These are phyloP conservation scores for Populus nigra DNA, from an alignment of 345 rosid species.

Conservation along the genomic window DNA sequence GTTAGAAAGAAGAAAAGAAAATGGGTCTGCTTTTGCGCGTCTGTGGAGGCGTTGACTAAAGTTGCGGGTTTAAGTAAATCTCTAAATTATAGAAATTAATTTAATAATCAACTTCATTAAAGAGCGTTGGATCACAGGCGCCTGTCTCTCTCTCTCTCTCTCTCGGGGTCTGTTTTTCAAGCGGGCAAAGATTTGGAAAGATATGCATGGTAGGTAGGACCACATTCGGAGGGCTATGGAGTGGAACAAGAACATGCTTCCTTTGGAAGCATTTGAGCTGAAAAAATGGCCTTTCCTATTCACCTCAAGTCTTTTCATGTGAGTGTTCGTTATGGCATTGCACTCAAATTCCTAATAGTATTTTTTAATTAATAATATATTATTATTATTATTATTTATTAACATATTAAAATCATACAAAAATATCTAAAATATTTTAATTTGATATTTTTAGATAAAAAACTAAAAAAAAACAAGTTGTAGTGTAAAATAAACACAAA, in stretches of 20 bases:
- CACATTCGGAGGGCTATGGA: not conserved
- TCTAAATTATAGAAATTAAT: not conserved
- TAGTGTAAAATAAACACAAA: too few species aligned
- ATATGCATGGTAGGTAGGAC: too few species aligned
- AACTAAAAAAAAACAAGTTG: too few species aligned
- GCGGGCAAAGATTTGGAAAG: not conserved
- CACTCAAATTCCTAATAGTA: too few species aligned
- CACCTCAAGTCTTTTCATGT: not conserved
- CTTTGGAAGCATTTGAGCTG: not conserved
- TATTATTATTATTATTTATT: too few species aligned
- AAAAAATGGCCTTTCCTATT: not conserved
- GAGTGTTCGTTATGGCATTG: too few species aligned
- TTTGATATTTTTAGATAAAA: too few species aligned
- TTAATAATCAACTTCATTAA: not conserved
- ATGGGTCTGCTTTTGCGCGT: not conserved
- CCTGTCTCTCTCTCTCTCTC: not conserved
- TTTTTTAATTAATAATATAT: too few species aligned
- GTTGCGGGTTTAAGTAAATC: slow-evolving; percentile 17
- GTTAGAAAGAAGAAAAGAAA: not conserved
- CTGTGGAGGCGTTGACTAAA: slow-evolving; percentile 44
- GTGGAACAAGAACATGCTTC: not conserved
- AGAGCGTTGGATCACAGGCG: slow-evolving; percentile 7
- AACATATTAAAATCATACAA: too few species aligned
- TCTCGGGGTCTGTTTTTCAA: too few species aligned
- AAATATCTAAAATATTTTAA: too few species aligned